Evolutionary conservation across 768 basidiomycete species (phyloP).

Genomic region (Austroboletus eburneus): DNA sequence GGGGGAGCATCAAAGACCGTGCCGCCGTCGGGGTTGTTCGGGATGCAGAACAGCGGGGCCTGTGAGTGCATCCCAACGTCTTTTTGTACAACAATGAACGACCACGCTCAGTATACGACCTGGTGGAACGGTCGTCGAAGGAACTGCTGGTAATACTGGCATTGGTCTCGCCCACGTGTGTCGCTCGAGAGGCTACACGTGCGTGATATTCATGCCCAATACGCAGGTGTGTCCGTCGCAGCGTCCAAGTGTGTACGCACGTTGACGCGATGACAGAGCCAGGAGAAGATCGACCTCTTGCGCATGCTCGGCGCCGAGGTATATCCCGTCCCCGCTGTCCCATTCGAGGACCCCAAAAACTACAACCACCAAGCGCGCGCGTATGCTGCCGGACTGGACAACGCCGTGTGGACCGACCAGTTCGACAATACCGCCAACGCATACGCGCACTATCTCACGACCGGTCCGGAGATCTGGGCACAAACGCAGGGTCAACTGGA

Average conservation of each 20-base stretch:
- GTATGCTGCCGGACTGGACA: constrained; percentile 66
- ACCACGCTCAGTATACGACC: constrained; percentile 58
- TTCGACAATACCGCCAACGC: constrained; percentile 97
- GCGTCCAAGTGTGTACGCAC: background rate
- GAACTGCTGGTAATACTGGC: constrained; percentile 97
- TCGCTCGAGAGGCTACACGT: constrained; percentile 87
- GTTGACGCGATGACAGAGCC: constrained; percentile 54
- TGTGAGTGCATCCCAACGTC: constrained; percentile 41
- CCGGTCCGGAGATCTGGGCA: constrained; percentile 96
- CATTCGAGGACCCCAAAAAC: constrained; percentile 91
- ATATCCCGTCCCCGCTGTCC: constrained; percentile 91
- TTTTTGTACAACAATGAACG: background rate
- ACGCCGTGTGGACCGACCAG: constrained; percentile 96
- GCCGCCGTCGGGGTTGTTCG: constrained; percentile 86
- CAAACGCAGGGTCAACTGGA: constrained; percentile 78
- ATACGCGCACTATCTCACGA: constrained; percentile 79
- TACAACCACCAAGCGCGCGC: constrained; percentile 98
- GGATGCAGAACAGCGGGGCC: constrained; percentile 82
- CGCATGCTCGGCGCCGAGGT: constrained; percentile 98
- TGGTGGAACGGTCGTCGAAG: constrained; percentile 97
- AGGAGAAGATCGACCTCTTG: constrained; percentile 97
- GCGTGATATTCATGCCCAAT: constrained; percentile 99
- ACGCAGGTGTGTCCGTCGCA: constrained; percentile 57
- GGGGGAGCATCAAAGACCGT: constrained; percentile 96
- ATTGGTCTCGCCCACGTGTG: constrained; percentile 96